Conservation (phyloP, 1,284 basidiomycete species). For the Ustilago shanxiensis region DNA sequence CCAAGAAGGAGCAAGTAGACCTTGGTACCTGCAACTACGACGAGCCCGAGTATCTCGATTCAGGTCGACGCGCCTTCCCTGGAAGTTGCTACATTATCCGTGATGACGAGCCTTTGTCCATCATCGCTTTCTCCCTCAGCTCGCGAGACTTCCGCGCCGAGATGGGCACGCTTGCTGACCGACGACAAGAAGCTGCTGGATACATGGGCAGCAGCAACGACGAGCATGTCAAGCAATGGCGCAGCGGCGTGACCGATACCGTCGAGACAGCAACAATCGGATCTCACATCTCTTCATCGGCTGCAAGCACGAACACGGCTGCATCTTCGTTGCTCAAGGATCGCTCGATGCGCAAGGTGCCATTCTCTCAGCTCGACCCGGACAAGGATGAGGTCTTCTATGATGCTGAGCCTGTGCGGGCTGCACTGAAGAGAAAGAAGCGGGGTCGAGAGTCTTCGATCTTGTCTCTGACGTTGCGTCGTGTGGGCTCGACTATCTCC, state of each 20-base stretch:
- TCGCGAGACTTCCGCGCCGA: constrained; percentile 59
- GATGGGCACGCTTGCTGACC: constrained; percentile 32
- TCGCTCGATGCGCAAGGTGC: constrained; percentile 42
- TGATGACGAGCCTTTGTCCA: constrained; percentile 63
- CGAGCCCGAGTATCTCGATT: constrained; percentile 53
- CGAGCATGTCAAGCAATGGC: constrained; percentile 54
- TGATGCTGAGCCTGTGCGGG: constrained; percentile 55
- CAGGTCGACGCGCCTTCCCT: constrained; percentile 54
- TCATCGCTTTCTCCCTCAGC: constrained; percentile 63
- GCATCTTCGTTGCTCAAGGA: constrained; percentile 39
- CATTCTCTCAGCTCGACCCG: constrained; percentile 51
- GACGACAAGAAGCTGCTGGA: constrained; percentile 28
- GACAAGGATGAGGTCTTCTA: constrained; percentile 60
- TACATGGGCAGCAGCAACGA: constrained; percentile 50
- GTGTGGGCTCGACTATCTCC: constrained; percentile 59
- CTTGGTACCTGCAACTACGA: constrained; percentile 43
- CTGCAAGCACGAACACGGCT: constrained; percentile 28
- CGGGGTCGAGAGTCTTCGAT: constrained; percentile 58
- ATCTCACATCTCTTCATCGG: constrained; percentile 38
- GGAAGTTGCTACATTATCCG: constrained; percentile 56
- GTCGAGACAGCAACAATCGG: constrained; percentile 16
- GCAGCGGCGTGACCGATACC: constrained; percentile 40
- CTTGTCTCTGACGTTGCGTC: constrained; percentile 56
- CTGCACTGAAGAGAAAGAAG: constrained; percentile 61
- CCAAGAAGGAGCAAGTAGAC: constrained; percentile 44